A percentile compares a stretch with the other conserved stretches of the same genome.
Evolutionary conservation across 345 rosid species (phyloP).

Genomic region (Aquilaria yunnanensis): DNA sequence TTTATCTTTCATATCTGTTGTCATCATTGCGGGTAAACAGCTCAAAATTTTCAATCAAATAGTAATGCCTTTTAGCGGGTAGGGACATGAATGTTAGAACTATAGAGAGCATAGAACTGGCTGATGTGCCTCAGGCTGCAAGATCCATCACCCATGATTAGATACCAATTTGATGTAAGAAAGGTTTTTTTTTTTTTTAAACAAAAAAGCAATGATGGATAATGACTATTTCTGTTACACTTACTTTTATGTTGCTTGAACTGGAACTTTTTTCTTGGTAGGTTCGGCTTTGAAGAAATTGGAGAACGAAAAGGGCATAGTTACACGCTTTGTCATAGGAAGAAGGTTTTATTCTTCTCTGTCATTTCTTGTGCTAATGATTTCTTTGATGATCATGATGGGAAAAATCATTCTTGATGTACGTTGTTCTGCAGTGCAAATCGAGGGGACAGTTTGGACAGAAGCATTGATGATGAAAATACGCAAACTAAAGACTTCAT

Average conservation of each 20-base stretch:
- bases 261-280: slow-evolving; percentile 19
- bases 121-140: no score
- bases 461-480: slow-evolving; percentile 55
- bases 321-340: slow-evolving; percentile 80
- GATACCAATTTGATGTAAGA: no score
- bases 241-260: slow-evolving; percentile 12
- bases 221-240: not conserved
- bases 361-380: slow-evolving; percentile 1
- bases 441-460: slow-evolving; percentile 57
- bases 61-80: no score
- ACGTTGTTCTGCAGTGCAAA: slow-evolving; percentile 48
- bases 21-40: not conserved
- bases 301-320: slow-evolving; percentile 72
- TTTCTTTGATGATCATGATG: slow-evolving; percentile 5
- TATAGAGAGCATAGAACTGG: no score
- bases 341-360: slow-evolving; percentile 52
- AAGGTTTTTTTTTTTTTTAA: no score
- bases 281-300: slow-evolving; percentile 50
- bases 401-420: slow-evolving; percentile 9
- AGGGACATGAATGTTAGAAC: no score
- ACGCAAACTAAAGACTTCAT: slow-evolving; percentile 57
- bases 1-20: slow-evolving; percentile 3
- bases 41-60: no score
- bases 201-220: no score
- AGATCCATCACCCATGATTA: no score